These are phyloP conservation scores for Geotrichum armillariae DNA, from an alignment of 1,139 yeast genomes.

Conservation along the genomic window DNA sequence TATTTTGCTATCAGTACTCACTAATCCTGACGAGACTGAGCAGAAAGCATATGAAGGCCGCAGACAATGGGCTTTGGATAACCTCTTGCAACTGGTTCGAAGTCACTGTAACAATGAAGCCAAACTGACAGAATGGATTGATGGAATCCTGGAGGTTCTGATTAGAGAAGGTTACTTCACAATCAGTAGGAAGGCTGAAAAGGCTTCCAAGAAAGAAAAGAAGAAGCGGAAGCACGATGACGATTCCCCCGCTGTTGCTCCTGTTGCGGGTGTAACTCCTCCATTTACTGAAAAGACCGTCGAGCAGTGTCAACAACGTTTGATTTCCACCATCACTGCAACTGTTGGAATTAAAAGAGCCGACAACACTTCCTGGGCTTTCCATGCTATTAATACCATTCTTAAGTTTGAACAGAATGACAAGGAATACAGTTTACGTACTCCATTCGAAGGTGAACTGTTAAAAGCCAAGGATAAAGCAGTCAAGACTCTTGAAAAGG, in stretches of 20 bases:
- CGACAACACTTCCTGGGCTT: constrained; percentile 62
- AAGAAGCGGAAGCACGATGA: constrained; percentile 22
- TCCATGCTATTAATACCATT: constrained; percentile 29
- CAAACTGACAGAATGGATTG: constrained; percentile 44
- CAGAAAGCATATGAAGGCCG: constrained; percentile 45
- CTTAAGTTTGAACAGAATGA: constrained; percentile 27
- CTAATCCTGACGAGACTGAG: constrained; percentile 35
- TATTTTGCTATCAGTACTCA: constrained; percentile 37
- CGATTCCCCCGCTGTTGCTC: constrained; percentile 16
- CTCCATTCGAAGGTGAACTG: constrained; percentile 40
- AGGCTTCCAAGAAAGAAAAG: constrained; percentile 18
- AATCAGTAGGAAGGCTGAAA: constrained; percentile 22
- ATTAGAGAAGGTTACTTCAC: constrained; percentile 59
- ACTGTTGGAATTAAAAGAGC: constrained; percentile 46
- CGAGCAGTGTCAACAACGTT: constrained; percentile 48
- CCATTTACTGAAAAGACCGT: constrained; percentile 26
- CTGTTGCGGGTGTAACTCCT: constrained; percentile 15
- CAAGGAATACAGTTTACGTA: constrained; percentile 24
- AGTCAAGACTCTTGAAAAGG: constrained; percentile 48
- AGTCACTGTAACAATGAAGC: constrained; percentile 24
- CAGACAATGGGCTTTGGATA: constrained; percentile 69
- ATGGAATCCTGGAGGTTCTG: constrained; percentile 52
- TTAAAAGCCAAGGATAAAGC: constrained; percentile 52
- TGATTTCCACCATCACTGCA: constrained; percentile 58
- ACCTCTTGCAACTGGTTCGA: constrained; percentile 53